Evolutionary conservation across 2,329 filamentous ascomycete genomes (phyloP).

Genomic region (Akanthomyces lecanii): DNA sequence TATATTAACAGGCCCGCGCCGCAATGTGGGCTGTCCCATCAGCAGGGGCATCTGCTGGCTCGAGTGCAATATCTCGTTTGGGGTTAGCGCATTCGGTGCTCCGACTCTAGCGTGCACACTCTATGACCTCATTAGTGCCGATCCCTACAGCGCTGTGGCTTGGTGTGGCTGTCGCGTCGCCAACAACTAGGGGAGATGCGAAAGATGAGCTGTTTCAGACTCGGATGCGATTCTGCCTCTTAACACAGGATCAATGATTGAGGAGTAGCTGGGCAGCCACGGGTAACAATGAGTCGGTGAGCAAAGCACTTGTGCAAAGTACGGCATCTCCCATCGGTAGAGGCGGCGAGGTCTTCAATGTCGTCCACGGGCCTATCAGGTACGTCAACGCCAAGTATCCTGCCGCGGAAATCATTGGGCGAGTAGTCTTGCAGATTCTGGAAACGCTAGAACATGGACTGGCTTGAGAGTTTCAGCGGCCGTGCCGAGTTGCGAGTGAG

Average conservation of each 20-base stretch:
- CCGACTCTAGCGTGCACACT: neutral
- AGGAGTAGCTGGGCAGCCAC: too few relatives aligned
- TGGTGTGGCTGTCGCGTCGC: neutral
- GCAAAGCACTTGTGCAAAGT: neutral
- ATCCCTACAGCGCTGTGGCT: neutral
- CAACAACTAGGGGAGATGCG: neutral
- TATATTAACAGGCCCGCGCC: too few relatives aligned
- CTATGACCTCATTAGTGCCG: conserved; percentile 9
- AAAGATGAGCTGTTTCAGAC: neutral
- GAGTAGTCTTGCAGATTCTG: neutral
- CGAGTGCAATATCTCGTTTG: neutral
- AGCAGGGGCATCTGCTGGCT: too few relatives aligned
- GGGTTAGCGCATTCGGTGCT: neutral
- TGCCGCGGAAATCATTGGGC: neutral
- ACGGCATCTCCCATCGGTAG: neutral
- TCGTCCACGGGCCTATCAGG: neutral
- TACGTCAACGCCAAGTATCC: neutral
- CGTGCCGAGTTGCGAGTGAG: neutral
- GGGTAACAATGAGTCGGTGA: too few relatives aligned
- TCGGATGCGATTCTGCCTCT: neutral
- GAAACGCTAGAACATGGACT: neutral
- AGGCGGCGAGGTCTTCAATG: neutral
- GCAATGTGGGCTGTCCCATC: too few relatives aligned
- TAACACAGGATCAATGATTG: neutral
- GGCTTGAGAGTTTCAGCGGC: neutral